Evolutionary conservation across 2,329 filamentous ascomycete species (phyloP).

Genomic region (Pestalotiopsis fici): DNA sequence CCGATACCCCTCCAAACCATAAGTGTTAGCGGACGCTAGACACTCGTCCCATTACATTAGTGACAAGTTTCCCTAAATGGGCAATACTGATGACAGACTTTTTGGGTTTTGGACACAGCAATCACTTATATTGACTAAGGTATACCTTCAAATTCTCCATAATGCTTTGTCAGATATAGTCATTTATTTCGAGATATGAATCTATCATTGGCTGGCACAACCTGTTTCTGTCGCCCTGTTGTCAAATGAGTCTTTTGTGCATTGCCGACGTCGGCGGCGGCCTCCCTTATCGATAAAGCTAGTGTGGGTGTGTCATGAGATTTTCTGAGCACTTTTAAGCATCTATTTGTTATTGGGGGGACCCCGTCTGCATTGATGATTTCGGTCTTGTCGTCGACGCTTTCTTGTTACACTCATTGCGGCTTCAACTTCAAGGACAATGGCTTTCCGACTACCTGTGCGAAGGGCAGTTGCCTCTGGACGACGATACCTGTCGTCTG

Average conservation of each 20-base stretch:
- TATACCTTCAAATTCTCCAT: not conserved
- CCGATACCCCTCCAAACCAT: not conserved
- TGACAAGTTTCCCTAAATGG: not conserved
- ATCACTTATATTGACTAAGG: not conserved
- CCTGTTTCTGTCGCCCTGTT: not conserved
- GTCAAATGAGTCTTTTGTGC: not conserved
- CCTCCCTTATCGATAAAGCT: conserved; percentile 8
- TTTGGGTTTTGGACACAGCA: not conserved
- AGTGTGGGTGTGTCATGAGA: not conserved
- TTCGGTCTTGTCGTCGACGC: not conserved
- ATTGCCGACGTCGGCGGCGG: conserved; percentile 4
- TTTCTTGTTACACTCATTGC: not conserved
- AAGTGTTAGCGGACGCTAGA: not conserved
- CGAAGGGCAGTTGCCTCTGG: conserved; percentile 19
- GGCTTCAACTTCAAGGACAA: conserved; percentile 8
- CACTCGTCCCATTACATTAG: not conserved
- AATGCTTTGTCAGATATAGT: not conserved
- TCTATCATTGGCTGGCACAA: not conserved
- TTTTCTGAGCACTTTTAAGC: not conserved
- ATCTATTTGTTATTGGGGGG: not conserved
- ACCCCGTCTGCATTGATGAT: not conserved
- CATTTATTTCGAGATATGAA: not conserved
- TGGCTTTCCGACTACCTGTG: conserved; percentile 26
- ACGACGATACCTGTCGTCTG: conserved; percentile 23
- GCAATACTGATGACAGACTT: not conserved